Conservation (phyloP, 768 basidiomycete genomes). For the Clitopilus passeckerianus region DNA sequence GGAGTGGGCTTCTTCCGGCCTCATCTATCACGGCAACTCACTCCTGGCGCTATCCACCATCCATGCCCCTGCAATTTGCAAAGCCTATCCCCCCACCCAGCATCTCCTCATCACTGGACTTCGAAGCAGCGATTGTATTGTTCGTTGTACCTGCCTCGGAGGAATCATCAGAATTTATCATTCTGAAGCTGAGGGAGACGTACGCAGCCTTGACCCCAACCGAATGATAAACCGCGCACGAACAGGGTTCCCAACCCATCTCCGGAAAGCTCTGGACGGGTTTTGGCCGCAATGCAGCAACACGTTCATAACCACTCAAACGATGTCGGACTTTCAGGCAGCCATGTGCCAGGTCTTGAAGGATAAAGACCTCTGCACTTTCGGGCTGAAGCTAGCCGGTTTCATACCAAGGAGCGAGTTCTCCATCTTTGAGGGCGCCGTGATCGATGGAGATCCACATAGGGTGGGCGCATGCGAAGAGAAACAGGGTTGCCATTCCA, state of each 20-base stretch:
- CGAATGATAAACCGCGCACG: constrained; percentile 35
- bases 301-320: constrained; percentile 33
- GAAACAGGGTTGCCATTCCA: constrained; percentile 55
- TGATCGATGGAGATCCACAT: constrained; percentile 35
- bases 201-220: constrained; percentile 41
- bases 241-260: constrained; percentile 37
- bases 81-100: constrained; percentile 35
- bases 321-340: constrained; percentile 38
- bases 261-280: constrained; percentile 26
- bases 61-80: constrained; percentile 41
- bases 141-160: constrained; percentile 46
- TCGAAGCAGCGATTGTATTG: constrained; percentile 49
- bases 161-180: constrained; percentile 50
- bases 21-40: constrained; percentile 50
- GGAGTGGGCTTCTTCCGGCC: constrained; percentile 31
- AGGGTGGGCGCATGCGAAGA: constrained; percentile 35
- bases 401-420: constrained; percentile 57
- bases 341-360: constrained; percentile 48
- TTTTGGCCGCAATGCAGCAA: constrained; percentile 21
- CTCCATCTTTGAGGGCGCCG: constrained; percentile 53
- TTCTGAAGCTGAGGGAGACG: constrained; percentile 37
- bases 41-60: constrained; percentile 40
- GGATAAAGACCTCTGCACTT: constrained; percentile 42
- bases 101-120: constrained; percentile 53
- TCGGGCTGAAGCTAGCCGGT: constrained; percentile 44